These are phyloP conservation scores for Pleurotus salmoneostramineus DNA, from an alignment of 768 basidiomycete genomes.

Conservation along the genomic window DNA sequence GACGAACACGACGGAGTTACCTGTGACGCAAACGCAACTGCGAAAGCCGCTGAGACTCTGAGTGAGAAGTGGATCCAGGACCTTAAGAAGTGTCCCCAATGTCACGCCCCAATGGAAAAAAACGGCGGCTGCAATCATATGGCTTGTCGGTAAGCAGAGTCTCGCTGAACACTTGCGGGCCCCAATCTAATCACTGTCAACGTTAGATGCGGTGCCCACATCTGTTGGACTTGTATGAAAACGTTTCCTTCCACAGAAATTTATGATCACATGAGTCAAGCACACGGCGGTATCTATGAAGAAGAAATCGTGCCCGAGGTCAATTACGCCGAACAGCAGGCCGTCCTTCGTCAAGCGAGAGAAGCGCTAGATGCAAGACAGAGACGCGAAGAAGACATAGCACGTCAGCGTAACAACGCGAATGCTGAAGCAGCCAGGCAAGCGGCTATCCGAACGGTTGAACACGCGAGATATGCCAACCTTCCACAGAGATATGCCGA, in stretches of 20 bases:
- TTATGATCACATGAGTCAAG: constrained; percentile 30
- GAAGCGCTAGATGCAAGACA: neutral
- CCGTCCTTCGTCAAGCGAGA: neutral
- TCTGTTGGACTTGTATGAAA: constrained; percentile 53
- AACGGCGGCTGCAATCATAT: constrained; percentile 55
- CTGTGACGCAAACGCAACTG: constrained; percentile 34
- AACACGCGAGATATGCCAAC: too few relatives aligned
- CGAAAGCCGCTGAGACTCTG: constrained; percentile 26
- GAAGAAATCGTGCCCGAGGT: neutral
- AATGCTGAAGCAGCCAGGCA: neutral
- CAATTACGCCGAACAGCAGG: neutral
- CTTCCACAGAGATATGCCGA: too few relatives aligned
- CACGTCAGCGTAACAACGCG: neutral
- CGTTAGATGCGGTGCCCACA: constrained; percentile 35
- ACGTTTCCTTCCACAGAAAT: constrained; percentile 25
- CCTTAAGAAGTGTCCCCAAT: constrained; percentile 45
- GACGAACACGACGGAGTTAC: constrained; percentile 49
- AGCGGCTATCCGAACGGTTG: neutral
- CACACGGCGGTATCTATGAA: constrained; percentile 26
- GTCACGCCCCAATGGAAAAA: constrained; percentile 43
- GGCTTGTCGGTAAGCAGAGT: constrained; percentile 30
- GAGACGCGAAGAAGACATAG: neutral
- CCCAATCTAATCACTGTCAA: neutral
- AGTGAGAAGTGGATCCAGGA: constrained; percentile 35
- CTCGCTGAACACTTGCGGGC: neutral